Evolutionary conservation across 116 monocot species (phyloP), one percentile per base, ranked within the genome.

Genomic region (Zostera marina): DNA sequence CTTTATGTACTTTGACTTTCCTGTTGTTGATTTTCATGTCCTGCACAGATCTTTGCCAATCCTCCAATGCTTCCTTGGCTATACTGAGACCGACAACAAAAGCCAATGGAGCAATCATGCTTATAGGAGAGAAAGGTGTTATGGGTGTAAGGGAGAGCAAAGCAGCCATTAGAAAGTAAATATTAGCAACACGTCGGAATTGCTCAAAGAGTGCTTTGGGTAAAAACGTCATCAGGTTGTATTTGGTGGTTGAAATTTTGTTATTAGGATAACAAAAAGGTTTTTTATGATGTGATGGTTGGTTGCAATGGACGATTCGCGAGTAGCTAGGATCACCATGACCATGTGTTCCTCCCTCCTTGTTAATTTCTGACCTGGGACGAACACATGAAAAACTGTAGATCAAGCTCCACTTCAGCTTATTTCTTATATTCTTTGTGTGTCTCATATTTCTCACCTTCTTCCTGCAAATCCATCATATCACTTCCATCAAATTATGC

Each of bases 131-230:
- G 66, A 94, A 94, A 1, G 93, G 88, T 11, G 88, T 38, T 9
- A 94, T 69, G 2, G 93, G 84, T 0, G 88, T 94, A 16, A 94
- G 88, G 12, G 88, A 94, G 12, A 96, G 78, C 13, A 80, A 61
- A 1, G 89, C 89, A 11, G 96, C 80, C 3, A 96, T 59, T 12
- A 96, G 74, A 57, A 96, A 96, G 59, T 96, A 89, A 26, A 96
- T 21, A 60, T 96, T 96, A 51, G 96, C 96, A 44, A 89, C 85
- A 0, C 96, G 72, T 12, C 96, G 74, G 62, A 96, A 96, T 43
- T 96, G 94, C 73, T 96, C 94, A 40, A 96, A 96, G 39, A 85
- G 72, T 44, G 94, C 88, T 63, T 96, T 88, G 22, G 89, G 94
- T 15, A 96, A 72, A 68, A 96, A 96, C 11, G 85, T 88, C 63